These are phyloP conservation scores for Didymella sp. DNA, from an alignment of 2,329 filamentous ascomycete species.

Conservation along the genomic window DNA sequence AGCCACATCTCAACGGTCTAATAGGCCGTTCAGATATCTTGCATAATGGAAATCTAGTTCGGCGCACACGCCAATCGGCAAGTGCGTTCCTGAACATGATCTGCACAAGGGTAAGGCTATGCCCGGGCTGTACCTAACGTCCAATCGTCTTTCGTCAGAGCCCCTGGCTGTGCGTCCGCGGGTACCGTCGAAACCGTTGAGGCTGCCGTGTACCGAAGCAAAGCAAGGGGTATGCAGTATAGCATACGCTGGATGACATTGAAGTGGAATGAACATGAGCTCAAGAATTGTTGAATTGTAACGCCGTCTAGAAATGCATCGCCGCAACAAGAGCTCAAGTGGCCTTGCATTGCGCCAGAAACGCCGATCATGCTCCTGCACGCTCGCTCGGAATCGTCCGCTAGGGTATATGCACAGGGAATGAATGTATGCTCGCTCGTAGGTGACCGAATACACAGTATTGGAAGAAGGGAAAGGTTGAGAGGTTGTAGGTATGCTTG, in stretches of 20 bases:
- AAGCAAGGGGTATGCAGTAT: constrained; percentile 3
- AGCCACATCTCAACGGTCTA: neutral
- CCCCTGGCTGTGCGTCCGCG: neutral
- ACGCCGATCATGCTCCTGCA: constrained; percentile 15
- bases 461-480: constrained; percentile 3
- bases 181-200: neutral
- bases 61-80: neutral
- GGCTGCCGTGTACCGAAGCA: neutral
- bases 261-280: neutral
- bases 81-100: neutral
- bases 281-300: constrained; percentile 3
- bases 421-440: neutral
- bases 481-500: constrained; percentile 14
- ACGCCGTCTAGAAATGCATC: constrained; percentile 15
- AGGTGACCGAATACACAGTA: neutral
- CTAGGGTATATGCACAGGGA: constrained; percentile 13
- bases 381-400: constrained; percentile 2
- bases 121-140: neutral
- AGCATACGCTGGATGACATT: neutral
- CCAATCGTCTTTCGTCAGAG: neutral
- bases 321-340: neutral
- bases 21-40: neutral
- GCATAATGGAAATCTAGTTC: neutral
- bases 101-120: neutral
- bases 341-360: constrained; percentile 1